phyloP scores from a whole-genome alignment of 345 rosid species.

The Excoecaria agallocha region DNA sequence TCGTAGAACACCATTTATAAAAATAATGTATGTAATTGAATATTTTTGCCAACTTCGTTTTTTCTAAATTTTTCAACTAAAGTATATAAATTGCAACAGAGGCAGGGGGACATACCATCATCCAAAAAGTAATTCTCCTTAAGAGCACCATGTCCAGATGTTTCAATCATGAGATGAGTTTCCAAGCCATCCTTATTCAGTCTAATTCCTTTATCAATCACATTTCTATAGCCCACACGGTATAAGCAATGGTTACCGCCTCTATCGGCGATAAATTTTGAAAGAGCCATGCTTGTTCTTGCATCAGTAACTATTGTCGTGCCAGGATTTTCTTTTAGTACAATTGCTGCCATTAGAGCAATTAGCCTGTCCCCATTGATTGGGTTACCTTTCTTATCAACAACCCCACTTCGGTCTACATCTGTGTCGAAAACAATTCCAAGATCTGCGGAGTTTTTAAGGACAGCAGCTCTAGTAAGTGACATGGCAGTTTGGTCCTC shows the following conservation, averaged over 20 bases:
- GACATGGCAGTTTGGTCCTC: constrained; percentile 87
- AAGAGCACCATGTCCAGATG: constrained; percentile 94
- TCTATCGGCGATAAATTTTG: constrained; percentile 60
- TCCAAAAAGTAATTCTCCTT: constrained; percentile 88
- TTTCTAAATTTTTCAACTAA: too few species aligned
- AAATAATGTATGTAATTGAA: too few species aligned
- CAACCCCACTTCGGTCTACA: constrained; percentile 91
- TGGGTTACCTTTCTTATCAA: constrained; percentile 71
- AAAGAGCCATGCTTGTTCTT: constrained; percentile 77
- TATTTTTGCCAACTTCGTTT: too few species aligned
- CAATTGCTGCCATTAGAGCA: constrained; percentile 80
- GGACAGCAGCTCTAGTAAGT: constrained; percentile 69
- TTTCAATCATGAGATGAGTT: constrained; percentile 95
- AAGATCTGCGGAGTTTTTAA: constrained; percentile 66
- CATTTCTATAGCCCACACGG: constrained; percentile 89
- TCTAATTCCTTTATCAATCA: constrained; percentile 79
- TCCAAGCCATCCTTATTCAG: constrained; percentile 73
- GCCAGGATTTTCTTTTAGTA: constrained; percentile 77
- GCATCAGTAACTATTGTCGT: constrained; percentile 83
- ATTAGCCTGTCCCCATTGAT: constrained; percentile 90
- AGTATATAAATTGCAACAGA: too few species aligned
- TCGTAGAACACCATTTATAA: neutral
- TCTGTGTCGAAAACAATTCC: constrained; percentile 98
- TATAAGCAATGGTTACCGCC: constrained; percentile 91
- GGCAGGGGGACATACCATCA: constrained; percentile 46